Percentiles rank a stretch among this genome's conserved stretches.
Conservation (phyloP, 2,329 filamentous ascomycete species). For the Ilyonectria destructans region DNA sequence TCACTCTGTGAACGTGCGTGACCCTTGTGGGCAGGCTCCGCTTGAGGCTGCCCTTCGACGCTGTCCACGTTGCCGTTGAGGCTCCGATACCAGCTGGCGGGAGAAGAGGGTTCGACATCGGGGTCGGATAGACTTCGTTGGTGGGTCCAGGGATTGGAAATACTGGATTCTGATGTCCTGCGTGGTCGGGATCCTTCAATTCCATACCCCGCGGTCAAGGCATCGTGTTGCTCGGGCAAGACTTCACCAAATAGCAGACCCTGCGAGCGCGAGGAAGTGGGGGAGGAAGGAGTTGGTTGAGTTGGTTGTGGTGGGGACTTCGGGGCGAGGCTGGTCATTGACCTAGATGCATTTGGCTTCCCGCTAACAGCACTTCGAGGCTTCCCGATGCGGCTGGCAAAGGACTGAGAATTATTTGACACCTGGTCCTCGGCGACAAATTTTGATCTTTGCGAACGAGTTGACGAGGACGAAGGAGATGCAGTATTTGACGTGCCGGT, state of each 20-base stretch:
- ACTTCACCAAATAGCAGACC: slow-evolving; percentile 84
- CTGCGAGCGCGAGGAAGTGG: slow-evolving; percentile 57
- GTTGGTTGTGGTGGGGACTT: slow-evolving; percentile 54
- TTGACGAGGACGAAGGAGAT: slow-evolving; percentile 46
- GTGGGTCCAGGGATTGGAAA: slow-evolving; percentile 68
- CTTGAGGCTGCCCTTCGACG: slow-evolving; percentile 39
- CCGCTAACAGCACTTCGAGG: slow-evolving; percentile 58
- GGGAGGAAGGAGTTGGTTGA: slow-evolving; percentile 54
- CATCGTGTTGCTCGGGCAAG: slow-evolving; percentile 71
- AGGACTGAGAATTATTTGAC: slow-evolving; percentile 71
- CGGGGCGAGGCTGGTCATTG: slow-evolving; percentile 54
- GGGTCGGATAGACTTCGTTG: slow-evolving; percentile 71
- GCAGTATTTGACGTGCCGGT: slow-evolving; percentile 40
- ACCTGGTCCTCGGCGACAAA: slow-evolving; percentile 66
- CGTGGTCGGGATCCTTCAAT: slow-evolving; percentile 70
- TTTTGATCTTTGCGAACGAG: slow-evolving; percentile 63
- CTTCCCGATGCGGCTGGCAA: slow-evolving; percentile 73
- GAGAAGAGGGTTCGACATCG: slow-evolving; percentile 74
- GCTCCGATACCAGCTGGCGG: slow-evolving; percentile 76
- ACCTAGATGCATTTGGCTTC: slow-evolving; percentile 55
- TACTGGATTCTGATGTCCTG: slow-evolving; percentile 81
- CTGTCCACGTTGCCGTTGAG: slow-evolving; percentile 51
- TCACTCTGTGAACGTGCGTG: slow-evolving; percentile 75
- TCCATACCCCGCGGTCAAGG: slow-evolving; percentile 72
- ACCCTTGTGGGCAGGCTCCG: slow-evolving; percentile 50